These are phyloP conservation scores for Yarrowia galli DNA, from an alignment of 1,139 yeast genomes.

Conservation along the genomic window DNA sequence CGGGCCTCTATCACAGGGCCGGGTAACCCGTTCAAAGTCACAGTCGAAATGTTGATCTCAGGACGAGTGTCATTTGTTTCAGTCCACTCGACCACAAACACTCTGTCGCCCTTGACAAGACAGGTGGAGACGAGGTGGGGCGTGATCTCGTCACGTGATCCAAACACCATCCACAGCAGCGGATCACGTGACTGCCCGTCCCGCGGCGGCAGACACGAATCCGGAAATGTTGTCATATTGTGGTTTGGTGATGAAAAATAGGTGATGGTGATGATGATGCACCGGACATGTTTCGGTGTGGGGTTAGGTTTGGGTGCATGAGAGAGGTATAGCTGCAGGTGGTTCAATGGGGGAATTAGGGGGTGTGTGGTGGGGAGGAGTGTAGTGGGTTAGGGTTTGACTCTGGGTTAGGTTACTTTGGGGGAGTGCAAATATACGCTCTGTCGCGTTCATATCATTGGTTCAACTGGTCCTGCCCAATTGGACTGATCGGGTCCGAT, in stretches of 20 bases:
- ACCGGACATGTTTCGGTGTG: conserved; percentile 16
- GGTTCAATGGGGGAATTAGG: neutral
- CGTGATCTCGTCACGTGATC: conserved; percentile 15
- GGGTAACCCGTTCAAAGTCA: conserved; percentile 1
- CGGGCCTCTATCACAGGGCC: conserved; percentile 28
- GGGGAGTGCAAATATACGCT: neutral
- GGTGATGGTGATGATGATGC: neutral
- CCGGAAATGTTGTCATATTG: conserved; percentile 7
- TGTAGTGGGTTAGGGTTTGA: neutral
- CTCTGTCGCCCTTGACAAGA: conserved; percentile 15
- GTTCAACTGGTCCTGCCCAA: no score
- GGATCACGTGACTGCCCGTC: conserved; percentile 23
- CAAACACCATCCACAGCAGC: conserved; percentile 30
- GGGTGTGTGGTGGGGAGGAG: no score
- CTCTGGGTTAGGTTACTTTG: neutral
- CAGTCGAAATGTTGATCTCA: conserved; percentile 12
- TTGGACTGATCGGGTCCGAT: no score
- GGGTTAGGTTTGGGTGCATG: conserved; percentile 17
- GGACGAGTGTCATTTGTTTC: neutral
- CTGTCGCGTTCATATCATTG: no score
- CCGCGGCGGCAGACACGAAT: conserved; percentile 2
- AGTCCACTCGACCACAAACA: conserved; percentile 25
- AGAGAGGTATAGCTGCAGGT: neutral
- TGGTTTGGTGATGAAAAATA: neutral
- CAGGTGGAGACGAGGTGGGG: conserved; percentile 3